phyloP scores from a whole-genome alignment of 805 yeast species.

The Hermanozyma aechmeae region DNA sequence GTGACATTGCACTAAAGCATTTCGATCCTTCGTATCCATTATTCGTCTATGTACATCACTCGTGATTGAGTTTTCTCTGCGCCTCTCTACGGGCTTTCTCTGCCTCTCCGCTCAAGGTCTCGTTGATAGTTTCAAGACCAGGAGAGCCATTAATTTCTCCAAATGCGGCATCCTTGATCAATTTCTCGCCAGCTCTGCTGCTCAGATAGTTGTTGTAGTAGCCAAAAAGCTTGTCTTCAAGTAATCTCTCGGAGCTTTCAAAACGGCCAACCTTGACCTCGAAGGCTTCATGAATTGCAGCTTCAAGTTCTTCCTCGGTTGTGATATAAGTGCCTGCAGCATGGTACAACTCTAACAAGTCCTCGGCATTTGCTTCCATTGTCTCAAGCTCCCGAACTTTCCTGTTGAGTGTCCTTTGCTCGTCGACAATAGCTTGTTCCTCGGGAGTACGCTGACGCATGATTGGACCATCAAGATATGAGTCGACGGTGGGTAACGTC shows the following conservation, averaged over 20 bases:
- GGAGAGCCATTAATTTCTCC: constrained; percentile 35
- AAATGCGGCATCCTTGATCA: constrained; percentile 25
- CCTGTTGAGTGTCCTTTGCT: constrained; percentile 64
- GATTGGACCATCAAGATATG: constrained; percentile 56
- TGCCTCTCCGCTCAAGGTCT: constrained; percentile 28
- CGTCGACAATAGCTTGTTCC: constrained; percentile 46
- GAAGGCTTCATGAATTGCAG: constrained; percentile 51
- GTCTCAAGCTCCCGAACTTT: constrained; percentile 41
- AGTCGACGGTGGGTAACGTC: constrained; percentile 75
- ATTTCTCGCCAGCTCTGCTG: constrained; percentile 19
- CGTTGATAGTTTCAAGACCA: constrained; percentile 29
- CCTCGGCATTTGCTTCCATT: constrained; percentile 44
- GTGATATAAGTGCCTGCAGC: constrained; percentile 61
- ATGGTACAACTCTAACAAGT: constrained; percentile 64
- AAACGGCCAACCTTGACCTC: constrained; percentile 27
- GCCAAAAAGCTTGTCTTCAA: constrained; percentile 28
- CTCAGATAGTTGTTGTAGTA: constrained; percentile 18
- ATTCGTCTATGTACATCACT: constrained; percentile 4
- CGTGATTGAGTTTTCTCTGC: constrained; percentile 18
- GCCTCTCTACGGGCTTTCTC: constrained; percentile 30
- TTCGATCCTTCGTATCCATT: no score
- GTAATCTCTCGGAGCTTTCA: constrained; percentile 22
- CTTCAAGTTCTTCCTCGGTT: constrained; percentile 56
- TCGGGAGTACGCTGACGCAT: constrained; percentile 66
- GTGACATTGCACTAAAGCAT: no score